Conservation (phyloP, 768 basidiomycete species). For the Calocera cornea region DNA sequence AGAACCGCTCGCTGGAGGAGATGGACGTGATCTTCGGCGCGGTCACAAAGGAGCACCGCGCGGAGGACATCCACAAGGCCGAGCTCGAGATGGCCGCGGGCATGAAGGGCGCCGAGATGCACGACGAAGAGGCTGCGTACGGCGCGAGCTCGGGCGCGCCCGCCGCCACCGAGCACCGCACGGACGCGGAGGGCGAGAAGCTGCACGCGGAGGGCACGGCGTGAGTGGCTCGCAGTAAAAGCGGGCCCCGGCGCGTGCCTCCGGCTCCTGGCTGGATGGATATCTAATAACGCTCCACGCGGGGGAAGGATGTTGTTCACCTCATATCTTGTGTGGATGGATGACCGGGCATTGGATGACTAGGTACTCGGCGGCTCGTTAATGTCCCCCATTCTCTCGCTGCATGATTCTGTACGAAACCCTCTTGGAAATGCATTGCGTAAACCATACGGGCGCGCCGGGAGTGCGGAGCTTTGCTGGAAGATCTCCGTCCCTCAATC, state of each 20-base stretch:
- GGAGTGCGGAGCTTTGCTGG: neutral
- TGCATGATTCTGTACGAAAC: neutral
- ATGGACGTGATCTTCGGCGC: slow-evolving; percentile 29
- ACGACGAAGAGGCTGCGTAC: neutral
- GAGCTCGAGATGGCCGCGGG: slow-evolving; percentile 1
- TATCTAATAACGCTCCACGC: neutral
- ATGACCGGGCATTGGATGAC: neutral
- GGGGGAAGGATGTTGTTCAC: neutral
- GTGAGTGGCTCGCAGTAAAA: neutral
- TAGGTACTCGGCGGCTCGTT: no score
- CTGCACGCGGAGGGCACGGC: neutral
- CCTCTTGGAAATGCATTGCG: neutral
- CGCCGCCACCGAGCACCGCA: neutral
- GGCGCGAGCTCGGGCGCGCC: neutral
- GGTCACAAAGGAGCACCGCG: slow-evolving; percentile 39
- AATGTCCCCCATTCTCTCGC: neutral
- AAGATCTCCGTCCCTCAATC: no score
- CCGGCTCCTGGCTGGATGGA: neutral
- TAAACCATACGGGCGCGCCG: neutral
- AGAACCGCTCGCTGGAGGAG: slow-evolving; percentile 42
- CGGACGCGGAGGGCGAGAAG: neutral
- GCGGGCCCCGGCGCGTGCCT: neutral
- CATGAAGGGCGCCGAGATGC: neutral
- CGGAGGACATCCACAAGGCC: slow-evolving; percentile 32
- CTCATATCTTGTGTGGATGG: neutral